A percentile compares a stretch with the other conserved stretches of the same genome.
These are phyloP conservation scores for Aspergillus carbonarius DNA, from an alignment of 2,329 filamentous ascomycete species.

Conservation along the genomic window DNA sequence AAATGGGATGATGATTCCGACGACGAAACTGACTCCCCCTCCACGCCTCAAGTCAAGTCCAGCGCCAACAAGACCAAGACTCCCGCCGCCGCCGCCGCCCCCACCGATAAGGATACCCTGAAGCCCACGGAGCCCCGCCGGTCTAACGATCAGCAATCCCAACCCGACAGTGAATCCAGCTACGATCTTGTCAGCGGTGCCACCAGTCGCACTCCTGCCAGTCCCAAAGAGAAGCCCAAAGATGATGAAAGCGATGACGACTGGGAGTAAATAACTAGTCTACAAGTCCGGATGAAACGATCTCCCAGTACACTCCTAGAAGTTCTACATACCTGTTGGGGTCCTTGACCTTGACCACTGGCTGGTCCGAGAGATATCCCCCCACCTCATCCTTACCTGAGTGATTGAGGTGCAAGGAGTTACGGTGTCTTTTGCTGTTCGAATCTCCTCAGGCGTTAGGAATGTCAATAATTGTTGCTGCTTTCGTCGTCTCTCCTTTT, in stretches of 20 bases:
- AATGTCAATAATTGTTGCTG: not conserved
- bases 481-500: not conserved
- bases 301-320: not conserved
- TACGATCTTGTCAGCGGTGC: conserved; percentile 89
- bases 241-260: conserved; percentile 68
- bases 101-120: conserved; percentile 44
- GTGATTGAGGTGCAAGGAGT: conserved; percentile 12
- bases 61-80: conserved; percentile 26
- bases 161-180: conserved; percentile 89
- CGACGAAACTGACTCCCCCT: conserved; percentile 46
- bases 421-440: conserved; percentile 4
- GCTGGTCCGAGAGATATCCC: conserved; percentile 14
- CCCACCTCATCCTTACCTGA: not conserved
- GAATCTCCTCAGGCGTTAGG: not conserved
- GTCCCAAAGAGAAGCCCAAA: conserved; percentile 54
- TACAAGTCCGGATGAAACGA: not conserved
- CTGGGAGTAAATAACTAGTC: conserved; percentile 61
- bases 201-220: conserved; percentile 73
- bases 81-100: conserved; percentile 32
- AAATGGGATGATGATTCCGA: conserved; percentile 72
- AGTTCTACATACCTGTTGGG: not conserved
- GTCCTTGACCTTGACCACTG: conserved; percentile 12
- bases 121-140: conserved; percentile 66
- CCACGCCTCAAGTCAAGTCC: conserved; percentile 43
- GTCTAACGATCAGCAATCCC: conserved; percentile 85